phyloP scores from a whole-genome alignment of 257 asterid genomes.

The Nicotiana undulata region DNA sequence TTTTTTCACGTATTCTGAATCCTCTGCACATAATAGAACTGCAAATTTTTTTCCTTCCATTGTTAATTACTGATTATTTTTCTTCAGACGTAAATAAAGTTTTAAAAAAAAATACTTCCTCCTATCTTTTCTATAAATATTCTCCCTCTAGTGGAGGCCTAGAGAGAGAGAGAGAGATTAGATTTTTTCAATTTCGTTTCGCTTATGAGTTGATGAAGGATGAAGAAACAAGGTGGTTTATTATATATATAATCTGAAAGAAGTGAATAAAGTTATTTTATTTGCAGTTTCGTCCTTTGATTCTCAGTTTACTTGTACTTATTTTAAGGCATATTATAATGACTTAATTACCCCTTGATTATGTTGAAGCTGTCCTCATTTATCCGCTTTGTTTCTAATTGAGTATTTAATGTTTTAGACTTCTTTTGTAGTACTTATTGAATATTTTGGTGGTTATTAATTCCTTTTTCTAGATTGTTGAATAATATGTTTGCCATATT shows the following conservation, averaged over 20 bases:
- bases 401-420: neutral
- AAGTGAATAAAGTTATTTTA: neutral
- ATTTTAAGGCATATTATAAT: neutral
- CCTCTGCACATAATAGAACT: conserved; percentile 79
- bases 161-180: conserved; percentile 13
- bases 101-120: neutral
- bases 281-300: conserved; percentile 24
- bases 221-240: neutral
- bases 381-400: neutral
- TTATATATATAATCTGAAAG: conserved; percentile 10
- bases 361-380: neutral
- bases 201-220: conserved; percentile 12
- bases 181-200: neutral
- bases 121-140: neutral
- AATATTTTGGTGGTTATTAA: neutral
- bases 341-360: neutral
- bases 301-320: neutral
- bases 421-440: neutral
- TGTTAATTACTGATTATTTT: conserved; percentile 1
- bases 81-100: neutral
- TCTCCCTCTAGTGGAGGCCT: conserved; percentile 17
- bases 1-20: conserved; percentile 83
- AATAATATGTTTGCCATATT: neutral
- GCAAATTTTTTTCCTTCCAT: conserved; percentile 69
- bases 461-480: neutral